A percentile compares a stretch with the other conserved stretches of the same genome.
Conservation (phyloP, 2,329 filamentous ascomycete species). For the Fusarium metavorans region DNA sequence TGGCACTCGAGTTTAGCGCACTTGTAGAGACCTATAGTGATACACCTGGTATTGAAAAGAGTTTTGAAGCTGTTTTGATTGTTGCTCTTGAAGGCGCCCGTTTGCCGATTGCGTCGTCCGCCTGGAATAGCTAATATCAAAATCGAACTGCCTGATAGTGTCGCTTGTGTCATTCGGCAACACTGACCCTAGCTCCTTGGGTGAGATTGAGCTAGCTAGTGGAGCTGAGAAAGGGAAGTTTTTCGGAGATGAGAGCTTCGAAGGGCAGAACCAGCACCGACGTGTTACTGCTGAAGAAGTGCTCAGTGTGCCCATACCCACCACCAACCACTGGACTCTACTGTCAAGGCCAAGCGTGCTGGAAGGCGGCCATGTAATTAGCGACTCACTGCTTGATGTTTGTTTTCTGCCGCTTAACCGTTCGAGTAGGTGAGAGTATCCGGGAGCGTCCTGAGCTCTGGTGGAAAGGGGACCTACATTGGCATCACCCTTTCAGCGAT, state of each 20-base stretch:
- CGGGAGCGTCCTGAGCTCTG: not conserved
- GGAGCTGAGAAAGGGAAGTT: constrained; percentile 20
- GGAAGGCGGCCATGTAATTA: not conserved
- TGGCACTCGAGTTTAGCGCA: not conserved
- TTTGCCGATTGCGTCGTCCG: not conserved
- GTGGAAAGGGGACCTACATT: not conserved
- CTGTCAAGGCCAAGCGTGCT: constrained; percentile 23
- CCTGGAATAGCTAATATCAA: not conserved
- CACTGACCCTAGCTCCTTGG: not conserved
- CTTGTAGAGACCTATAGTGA: not conserved
- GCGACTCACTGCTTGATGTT: not conserved
- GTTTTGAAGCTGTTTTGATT: not conserved
- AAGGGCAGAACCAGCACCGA: constrained; percentile 15
- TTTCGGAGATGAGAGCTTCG: constrained; percentile 31
- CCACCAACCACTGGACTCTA: constrained; percentile 9
- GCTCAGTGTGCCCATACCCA: constrained; percentile 21
- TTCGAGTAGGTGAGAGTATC: not conserved
- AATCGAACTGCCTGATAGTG: constrained; percentile 11
- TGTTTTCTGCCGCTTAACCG: not conserved
- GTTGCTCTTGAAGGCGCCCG: not conserved
- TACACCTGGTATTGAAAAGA: not conserved
- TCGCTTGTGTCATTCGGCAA: constrained; percentile 19
- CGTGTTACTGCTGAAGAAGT: not conserved
- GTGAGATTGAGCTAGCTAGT: constrained; percentile 5
- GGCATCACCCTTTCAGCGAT: not conserved